Base-by-base conservation (phyloP, 805 yeast genomes). In the Candida anglica region DNA sequence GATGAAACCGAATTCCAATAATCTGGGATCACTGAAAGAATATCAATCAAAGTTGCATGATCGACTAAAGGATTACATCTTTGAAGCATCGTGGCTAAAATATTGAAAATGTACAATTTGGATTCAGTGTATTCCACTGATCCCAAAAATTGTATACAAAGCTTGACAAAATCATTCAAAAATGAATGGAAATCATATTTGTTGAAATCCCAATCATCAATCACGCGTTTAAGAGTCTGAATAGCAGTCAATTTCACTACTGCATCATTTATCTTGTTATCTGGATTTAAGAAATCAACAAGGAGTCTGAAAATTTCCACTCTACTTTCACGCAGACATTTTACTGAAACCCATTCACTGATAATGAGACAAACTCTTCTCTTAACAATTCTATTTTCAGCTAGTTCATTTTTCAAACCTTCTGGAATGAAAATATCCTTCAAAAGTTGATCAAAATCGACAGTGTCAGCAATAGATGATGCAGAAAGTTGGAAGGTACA, bases 161-260 rank as follows among this genome's bases (percentile, higher is more conserved):
- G 53, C 2, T 58, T 46, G 8, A 84, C 69, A 26, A 73, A 71
- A 1, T 66, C 66, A 19, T 73, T 69, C 34, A 84, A 62, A 48
- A 61, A 88, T 1, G 91, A 86, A 41, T 73, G 60, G 47, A 93
- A 86, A 19, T 66, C 77, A 11, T 60, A 64, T 39, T 85, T 81
- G 24, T 77, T 69, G 55, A 91, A 89, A 40, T 85, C 89, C 86
- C 94, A 86, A 48, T 88, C 96, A 40, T 86, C 89, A 20, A 91
- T 66, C 31, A 85, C 68, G 19, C 75, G 69, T 39, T 79, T 71
- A 15, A 89, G 59, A 0, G 91, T 77, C 47, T 81, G 82, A 11
- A 82, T 68, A 0, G 93, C 80, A 0, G 94, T 77, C 15, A 93
- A 53, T 44, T 72, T 73, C 2, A 93, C 95, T n/a, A 91, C 95